A percentile compares a stretch with the other conserved stretches of the same genome.
phyloP scores from a whole-genome alignment of 2,329 filamentous ascomycete genomes.

The Pseudocercospora fijiensis region DNA sequence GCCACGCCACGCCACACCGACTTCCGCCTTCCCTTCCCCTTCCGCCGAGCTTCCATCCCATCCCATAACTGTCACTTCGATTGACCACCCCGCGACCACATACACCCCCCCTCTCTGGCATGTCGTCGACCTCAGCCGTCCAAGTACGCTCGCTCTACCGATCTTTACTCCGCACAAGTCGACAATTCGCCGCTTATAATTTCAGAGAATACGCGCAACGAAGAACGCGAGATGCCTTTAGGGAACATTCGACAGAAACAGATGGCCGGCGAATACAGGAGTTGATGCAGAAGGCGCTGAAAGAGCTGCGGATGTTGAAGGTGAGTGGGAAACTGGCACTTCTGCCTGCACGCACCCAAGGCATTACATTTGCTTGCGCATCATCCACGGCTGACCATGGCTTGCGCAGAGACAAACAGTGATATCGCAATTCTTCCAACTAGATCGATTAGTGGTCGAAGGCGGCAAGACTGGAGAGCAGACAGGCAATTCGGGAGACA shows the following conservation, averaged over 20 bases:
- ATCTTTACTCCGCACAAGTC: slow-evolving; percentile 80
- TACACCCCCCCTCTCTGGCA: slow-evolving; percentile 2
- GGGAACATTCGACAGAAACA: slow-evolving; percentile 69
- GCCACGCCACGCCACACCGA: not conserved
- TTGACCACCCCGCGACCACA: not conserved
- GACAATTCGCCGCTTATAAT: slow-evolving; percentile 91
- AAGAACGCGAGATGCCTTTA: slow-evolving; percentile 85
- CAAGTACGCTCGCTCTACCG: slow-evolving; percentile 61
- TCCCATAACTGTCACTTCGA: no score
- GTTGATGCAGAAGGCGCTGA: slow-evolving; percentile 81
- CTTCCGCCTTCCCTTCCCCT: no score
- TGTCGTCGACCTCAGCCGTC: slow-evolving; percentile 26
- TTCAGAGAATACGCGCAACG: slow-evolving; percentile 95
- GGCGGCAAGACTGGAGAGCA: slow-evolving; percentile 77
- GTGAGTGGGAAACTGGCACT: slow-evolving; percentile 51
- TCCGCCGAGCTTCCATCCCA: no score
- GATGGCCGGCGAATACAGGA: slow-evolving; percentile 81
- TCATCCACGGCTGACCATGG: slow-evolving; percentile 39
- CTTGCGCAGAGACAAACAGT: slow-evolving; percentile 82
- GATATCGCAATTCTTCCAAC: slow-evolving; percentile 90
- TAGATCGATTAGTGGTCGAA: slow-evolving; percentile 89
- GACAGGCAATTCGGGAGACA: slow-evolving; percentile 62
- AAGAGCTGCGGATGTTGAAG: slow-evolving; percentile 87
- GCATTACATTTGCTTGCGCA: not conserved
- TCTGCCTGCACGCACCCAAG: not conserved